A percentile compares a stretch with the other conserved stretches of the same genome.
Evolutionary conservation across 306 rosid species (phyloP).

Genomic region (Dicorynia guianensis): DNA sequence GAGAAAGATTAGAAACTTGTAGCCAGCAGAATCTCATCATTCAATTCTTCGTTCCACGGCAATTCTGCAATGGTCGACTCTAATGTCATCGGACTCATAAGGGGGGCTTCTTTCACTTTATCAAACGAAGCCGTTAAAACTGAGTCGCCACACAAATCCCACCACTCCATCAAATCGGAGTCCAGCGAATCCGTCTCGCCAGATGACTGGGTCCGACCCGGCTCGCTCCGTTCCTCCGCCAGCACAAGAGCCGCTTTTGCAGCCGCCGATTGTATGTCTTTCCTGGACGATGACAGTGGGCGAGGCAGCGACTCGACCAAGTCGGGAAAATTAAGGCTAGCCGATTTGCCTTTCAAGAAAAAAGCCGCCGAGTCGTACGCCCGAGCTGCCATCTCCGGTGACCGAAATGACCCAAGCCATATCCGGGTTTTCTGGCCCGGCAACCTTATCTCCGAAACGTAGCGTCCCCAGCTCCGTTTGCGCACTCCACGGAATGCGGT

Average conservation of each 20-base stretch:
- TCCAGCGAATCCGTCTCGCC: background rate
- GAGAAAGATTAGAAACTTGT: background rate
- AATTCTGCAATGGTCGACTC: slow-evolving; percentile 15
- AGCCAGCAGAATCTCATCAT: slow-evolving; percentile 13
- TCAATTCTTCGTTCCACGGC: slow-evolving; percentile 38
- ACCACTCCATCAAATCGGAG: slow-evolving; percentile 16
- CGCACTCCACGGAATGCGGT: slow-evolving; percentile 53
- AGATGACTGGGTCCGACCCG: background rate
- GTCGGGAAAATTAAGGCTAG: slow-evolving; percentile 58
- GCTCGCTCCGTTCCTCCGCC: background rate
- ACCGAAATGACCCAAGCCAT: slow-evolving; percentile 61
- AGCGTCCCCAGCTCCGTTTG: slow-evolving; percentile 64
- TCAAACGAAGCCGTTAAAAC: slow-evolving; percentile 27
- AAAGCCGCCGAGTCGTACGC: slow-evolving; percentile 67
- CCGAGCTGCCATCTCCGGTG: slow-evolving; percentile 62
- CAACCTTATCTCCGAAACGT: slow-evolving; percentile 56
- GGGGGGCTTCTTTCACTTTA: slow-evolving; percentile 22
- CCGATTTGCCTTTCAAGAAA: slow-evolving; percentile 53
- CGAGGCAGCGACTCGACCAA: slow-evolving; percentile 46
- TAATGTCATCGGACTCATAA: slow-evolving; percentile 1
- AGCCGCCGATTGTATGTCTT: slow-evolving; percentile 62
- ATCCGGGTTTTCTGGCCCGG: slow-evolving; percentile 58
- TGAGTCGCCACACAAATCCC: slow-evolving; percentile 1
- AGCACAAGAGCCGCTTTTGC: slow-evolving; percentile 52
- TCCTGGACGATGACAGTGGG: slow-evolving; percentile 51